Evolutionary conservation across 805 yeast species (phyloP), one percentile per base, ranked within the genome.

Genomic region (Candida maltosa): DNA sequence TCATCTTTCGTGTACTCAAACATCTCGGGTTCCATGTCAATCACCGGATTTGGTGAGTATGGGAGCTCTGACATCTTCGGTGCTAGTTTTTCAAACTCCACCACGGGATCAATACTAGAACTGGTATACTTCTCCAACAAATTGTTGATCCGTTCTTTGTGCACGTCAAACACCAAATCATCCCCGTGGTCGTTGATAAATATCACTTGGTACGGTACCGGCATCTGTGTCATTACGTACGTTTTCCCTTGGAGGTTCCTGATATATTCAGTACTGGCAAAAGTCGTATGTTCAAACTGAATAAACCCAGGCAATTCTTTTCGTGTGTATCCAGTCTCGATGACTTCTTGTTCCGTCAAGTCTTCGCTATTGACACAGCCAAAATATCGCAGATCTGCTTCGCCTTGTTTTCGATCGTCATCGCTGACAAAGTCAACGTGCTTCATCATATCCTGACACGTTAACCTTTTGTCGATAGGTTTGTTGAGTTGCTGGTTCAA

Each of bases 261-360:
- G 22, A 60, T 60, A n/a, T 50, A 39, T 30, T 60, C 60, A 12
- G 29, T 48, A 4, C 61, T 54, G 16, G 55, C 30, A 48, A 52
- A 47, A 4, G 5, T 10, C 6, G 38, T 34, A 40, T 55, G 56
- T 31, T 47, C 47, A 39, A 49, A 48, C 11, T 53, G 47, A 4
- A 62, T 49, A 42, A 68, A 67, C 1, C 72, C 71, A 1, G 74
- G 73, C 11, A 65, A 40, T 10, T 58, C 50, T 3, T 46, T 41
- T 54, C 35, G 44, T 34, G 24, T 53, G 23, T 35, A 56, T 38
- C 47, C 62, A 57, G 50, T 39, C 3, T 33, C 39, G 16, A 39
- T 37, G 15, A 55, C 28, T 16, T 51, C 47, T 8, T 47, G 52
- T 6, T 44, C 50, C 7, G 47, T 26, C 9, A 50, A 19, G n/a